Evolutionary conservation across 2,329 filamentous ascomycete species (phyloP).

Genomic region (Phoma sp.): DNA sequence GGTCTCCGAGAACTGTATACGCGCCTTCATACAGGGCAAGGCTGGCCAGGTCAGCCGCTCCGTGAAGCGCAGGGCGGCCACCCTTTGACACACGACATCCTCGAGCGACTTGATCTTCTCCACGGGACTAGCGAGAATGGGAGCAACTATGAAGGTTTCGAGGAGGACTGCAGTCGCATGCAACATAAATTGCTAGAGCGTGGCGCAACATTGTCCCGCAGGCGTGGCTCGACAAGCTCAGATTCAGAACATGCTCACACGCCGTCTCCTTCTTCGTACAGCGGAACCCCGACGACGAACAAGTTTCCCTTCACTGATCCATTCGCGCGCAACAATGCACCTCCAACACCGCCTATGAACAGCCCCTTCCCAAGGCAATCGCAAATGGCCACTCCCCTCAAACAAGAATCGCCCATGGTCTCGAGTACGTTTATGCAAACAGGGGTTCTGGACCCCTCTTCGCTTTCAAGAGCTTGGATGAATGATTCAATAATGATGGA

Average conservation of each 20-base stretch:
- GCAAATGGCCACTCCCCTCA: constrained; percentile 37
- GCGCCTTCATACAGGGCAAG: constrained; percentile 57
- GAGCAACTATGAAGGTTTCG: constrained; percentile 58
- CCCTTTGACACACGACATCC: constrained; percentile 68
- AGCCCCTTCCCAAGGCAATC: constrained; percentile 46
- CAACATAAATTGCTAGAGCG: constrained; percentile 62
- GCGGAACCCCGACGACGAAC: constrained; percentile 47
- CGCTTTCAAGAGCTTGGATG: constrained; percentile 40
- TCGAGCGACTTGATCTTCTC: constrained; percentile 64
- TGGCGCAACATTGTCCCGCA: constrained; percentile 59
- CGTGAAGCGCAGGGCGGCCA: constrained; percentile 59
- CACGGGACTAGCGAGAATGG: constrained; percentile 57
- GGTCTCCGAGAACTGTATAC: constrained; percentile 67
- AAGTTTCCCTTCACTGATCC: constrained; percentile 39
- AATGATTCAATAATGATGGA: constrained; percentile 47
- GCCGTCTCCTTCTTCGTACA: constrained; percentile 45
- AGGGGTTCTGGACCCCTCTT: constrained; percentile 38
- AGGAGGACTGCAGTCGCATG: constrained; percentile 63
- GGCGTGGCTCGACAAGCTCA: constrained; percentile 62
- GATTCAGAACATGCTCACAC: constrained; percentile 62
- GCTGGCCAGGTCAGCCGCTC: constrained; percentile 62
- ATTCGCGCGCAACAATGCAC: constrained; percentile 42
- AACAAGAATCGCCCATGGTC: constrained; percentile 40
- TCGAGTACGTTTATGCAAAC: constrained; percentile 39
- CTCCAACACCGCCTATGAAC: constrained; percentile 48